Conservation (phyloP, 1,284 basidiomycete genomes). For the Melampsora americana region DNA sequence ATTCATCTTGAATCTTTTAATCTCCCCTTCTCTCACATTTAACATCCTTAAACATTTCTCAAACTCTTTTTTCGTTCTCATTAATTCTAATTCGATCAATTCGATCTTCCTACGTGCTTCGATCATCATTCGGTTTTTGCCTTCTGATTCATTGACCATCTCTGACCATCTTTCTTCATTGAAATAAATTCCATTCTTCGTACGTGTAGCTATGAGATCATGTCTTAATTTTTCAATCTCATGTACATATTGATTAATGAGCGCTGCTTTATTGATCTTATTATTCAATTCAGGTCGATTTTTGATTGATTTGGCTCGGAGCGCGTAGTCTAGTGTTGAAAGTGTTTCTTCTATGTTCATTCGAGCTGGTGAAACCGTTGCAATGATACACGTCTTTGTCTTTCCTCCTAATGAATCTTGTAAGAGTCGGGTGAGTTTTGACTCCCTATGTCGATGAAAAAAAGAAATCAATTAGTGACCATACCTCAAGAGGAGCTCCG, state of each 20-base stretch:
- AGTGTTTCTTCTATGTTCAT: conserved; percentile 95
- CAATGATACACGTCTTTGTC: conserved; percentile 97
- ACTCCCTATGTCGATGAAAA: conserved; percentile 54
- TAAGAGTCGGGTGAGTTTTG: conserved; percentile 88
- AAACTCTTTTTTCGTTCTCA: conserved; percentile 78
- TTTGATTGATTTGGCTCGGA: conserved; percentile 89
- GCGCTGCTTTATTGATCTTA: conserved; percentile 83
- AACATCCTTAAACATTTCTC: conserved; percentile 77
- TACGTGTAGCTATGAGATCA: conserved; percentile 81
- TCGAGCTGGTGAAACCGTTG: conserved; percentile 85
- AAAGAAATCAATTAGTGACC: background rate
- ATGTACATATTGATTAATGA: conserved; percentile 90
- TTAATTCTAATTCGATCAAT: conserved; percentile 75
- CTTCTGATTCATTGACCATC: conserved; percentile 71
- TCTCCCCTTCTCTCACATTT: conserved; percentile 66
- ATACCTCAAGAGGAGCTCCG: background rate
- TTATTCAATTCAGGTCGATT: conserved; percentile 96
- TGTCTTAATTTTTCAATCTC: conserved; percentile 92
- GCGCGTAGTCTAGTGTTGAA: conserved; percentile 94
- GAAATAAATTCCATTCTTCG: conserved; percentile 92
- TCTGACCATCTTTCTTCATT: conserved; percentile 83
- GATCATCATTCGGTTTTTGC: conserved; percentile 69
- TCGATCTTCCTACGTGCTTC: conserved; percentile 78
- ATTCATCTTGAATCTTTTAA: conserved; percentile 54
- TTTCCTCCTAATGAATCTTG: conserved; percentile 98